Conservation (phyloP, 106 monocot genomes). For the Allium sativum region DNA sequence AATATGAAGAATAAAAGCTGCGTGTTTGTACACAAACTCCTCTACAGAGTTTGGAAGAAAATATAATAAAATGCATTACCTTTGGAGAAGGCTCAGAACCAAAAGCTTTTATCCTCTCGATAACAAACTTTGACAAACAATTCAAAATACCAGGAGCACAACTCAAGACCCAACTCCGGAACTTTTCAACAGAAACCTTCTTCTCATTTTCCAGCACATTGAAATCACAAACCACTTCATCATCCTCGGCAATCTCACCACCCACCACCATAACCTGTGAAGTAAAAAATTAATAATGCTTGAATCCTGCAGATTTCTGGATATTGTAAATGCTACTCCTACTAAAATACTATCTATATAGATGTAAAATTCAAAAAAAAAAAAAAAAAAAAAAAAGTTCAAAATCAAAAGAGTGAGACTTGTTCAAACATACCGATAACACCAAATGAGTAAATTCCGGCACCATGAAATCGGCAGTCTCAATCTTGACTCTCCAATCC, state of each 20-base stretch:
- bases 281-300: constrained; percentile 1
- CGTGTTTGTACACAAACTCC: neutral
- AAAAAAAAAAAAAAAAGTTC: no score
- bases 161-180: constrained; percentile 48
- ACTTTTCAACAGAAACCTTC: constrained; percentile 43
- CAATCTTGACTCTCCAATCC: constrained; percentile 8
- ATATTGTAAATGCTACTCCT: no score
- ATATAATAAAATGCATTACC: neutral
- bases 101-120: constrained; percentile 30
- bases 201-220: constrained; percentile 25
- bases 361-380: no score
- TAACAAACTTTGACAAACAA: constrained; percentile 46
- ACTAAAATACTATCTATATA: no score
- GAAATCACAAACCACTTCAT: constrained; percentile 30
- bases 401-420: no score
- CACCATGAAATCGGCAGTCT: constrained; percentile 14
- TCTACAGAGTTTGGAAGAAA: neutral
- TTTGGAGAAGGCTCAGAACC: constrained; percentile 28
- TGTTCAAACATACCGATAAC: constrained; percentile 25
- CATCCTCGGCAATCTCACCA: constrained; percentile 24
- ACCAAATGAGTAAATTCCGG: constrained; percentile 64
- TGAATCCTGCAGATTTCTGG: no score
- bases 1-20: neutral
- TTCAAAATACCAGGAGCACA: constrained; percentile 43
- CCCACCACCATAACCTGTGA: neutral